Conservation (phyloP, 1,284 basidiomycete genomes). For the Ganoderma meredithae region DNA sequence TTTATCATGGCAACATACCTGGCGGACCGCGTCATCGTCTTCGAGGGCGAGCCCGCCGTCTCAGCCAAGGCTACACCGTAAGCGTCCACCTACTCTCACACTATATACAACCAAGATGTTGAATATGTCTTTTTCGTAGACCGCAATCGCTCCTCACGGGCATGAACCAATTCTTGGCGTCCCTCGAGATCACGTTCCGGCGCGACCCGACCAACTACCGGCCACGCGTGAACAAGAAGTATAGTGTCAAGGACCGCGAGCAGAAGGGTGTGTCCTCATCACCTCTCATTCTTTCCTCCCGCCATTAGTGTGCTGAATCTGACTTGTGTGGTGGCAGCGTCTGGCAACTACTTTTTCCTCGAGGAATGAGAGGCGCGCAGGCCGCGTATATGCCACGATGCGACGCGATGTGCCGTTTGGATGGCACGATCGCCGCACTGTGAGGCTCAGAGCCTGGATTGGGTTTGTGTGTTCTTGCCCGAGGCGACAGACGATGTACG, state of each 20-base stretch:
- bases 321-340: conserved; percentile 49
- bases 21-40: conserved; percentile 96
- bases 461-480: neutral
- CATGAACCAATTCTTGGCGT: conserved; percentile 93
- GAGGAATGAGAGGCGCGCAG: conserved; percentile 60
- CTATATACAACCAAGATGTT: neutral
- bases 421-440: conserved; percentile 4
- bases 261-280: conserved; percentile 78
- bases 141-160: conserved; percentile 86
- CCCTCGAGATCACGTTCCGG: conserved; percentile 94
- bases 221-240: conserved; percentile 92
- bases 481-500: conserved; percentile 22
- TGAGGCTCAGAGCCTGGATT: conserved; percentile 3
- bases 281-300: conserved; percentile 10
- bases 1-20: conserved; percentile 98
- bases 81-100: conserved; percentile 41
- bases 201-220: conserved; percentile 95
- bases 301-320: conserved; percentile 15
- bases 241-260: conserved; percentile 94
- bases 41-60: conserved; percentile 86
- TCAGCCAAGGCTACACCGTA: conserved; percentile 87
- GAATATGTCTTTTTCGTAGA: conserved; percentile 45
- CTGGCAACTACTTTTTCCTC: conserved; percentile 92
- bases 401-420: conserved; percentile 12
- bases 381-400: conserved; percentile 11